Conservation (phyloP, 148 eudicot genomes). For the Salicornia ramosissima region DNA sequence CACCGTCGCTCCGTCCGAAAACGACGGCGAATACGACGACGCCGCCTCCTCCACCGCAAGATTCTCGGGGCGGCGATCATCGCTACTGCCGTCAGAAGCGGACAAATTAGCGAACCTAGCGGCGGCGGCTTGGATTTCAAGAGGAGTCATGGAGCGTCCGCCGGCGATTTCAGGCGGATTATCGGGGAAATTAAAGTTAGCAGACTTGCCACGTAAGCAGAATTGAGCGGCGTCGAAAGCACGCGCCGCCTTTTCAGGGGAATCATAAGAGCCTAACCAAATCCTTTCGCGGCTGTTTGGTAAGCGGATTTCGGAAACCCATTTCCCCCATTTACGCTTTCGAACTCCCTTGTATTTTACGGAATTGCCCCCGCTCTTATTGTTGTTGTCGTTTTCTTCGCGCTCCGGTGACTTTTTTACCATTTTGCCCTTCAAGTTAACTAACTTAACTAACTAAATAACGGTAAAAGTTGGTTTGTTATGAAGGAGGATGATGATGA, state of each 20-base stretch:
- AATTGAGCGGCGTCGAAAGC: conserved; percentile 88
- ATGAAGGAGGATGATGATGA: neutral
- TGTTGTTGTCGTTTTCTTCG: neutral
- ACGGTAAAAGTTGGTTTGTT: neutral
- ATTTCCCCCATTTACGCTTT: conserved; percentile 91
- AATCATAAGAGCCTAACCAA: conserved; percentile 74
- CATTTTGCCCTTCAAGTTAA: neutral
- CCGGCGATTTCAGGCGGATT: conserved; percentile 47
- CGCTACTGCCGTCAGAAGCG: neutral
- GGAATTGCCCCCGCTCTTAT: neutral
- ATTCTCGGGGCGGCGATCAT: neutral
- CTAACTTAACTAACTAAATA: too few species aligned
- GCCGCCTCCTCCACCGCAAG: neutral
- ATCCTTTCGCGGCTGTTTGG: conserved; percentile 83
- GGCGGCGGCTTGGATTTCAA: conserved; percentile 57
- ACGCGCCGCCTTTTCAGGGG: conserved; percentile 70
- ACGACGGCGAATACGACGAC: conserved; percentile 25
- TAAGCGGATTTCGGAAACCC: conserved; percentile 76
- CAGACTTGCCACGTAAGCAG: conserved; percentile 68
- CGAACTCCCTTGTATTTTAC: conserved; percentile 69
- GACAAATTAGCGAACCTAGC: conserved; percentile 44
- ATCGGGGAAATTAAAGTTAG: conserved; percentile 77
- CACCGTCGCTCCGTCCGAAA: conserved; percentile 29
- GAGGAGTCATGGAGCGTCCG: conserved; percentile 41
- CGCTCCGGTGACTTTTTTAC: neutral